phyloP scores from a whole-genome alignment of 2,329 filamentous ascomycete species.

The Trichophyton schoenleinii region DNA sequence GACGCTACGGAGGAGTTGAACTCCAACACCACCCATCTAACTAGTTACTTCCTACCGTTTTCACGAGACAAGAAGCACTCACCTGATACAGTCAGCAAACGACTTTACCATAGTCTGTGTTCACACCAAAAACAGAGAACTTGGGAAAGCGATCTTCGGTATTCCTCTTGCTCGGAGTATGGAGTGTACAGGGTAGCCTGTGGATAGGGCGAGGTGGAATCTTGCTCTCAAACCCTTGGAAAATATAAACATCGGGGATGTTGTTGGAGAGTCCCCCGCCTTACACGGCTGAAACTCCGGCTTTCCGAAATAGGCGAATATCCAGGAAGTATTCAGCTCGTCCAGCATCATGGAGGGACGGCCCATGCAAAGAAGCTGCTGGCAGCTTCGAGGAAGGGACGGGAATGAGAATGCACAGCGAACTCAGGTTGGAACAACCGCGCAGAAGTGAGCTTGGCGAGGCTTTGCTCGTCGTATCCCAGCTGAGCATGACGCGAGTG shows the following conservation, averaged over 20 bases:
- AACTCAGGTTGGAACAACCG: not conserved
- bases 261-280: not conserved
- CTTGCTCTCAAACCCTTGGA: not conserved
- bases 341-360: not conserved
- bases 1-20: not conserved
- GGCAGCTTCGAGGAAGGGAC: not conserved
- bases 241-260: not conserved
- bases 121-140: not conserved
- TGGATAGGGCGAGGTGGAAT: not conserved
- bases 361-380: not conserved
- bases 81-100: not conserved
- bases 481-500: not conserved
- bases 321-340: not conserved
- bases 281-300: not conserved
- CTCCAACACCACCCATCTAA: not conserved
- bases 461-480: slow-evolving; percentile 1
- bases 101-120: not conserved
- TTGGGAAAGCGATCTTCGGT: not conserved
- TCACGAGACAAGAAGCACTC: not conserved
- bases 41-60: not conserved
- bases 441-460: not conserved
- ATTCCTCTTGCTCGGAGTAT: not conserved
- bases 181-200: not conserved
- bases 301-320: not conserved
- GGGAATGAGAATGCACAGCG: not conserved